Evolutionary conservation across 2,329 filamentous ascomycete genomes (phyloP).

Genomic region (Seiridium cupressi): DNA sequence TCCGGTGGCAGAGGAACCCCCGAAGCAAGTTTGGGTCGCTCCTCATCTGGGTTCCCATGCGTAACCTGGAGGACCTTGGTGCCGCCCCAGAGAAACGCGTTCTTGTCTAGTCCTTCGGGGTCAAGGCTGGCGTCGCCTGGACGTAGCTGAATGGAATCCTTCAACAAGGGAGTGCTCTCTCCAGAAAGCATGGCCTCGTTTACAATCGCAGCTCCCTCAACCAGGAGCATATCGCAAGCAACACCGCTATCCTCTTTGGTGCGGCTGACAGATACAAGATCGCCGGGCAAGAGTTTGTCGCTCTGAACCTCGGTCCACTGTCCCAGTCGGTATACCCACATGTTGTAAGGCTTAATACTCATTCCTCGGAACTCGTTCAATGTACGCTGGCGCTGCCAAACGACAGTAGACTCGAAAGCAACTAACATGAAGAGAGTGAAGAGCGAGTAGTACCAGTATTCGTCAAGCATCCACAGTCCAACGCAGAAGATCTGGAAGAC

Average conservation of each 20-base stretch:
- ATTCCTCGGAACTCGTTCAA: conserved; percentile 96
- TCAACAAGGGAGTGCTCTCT: conserved; percentile 93
- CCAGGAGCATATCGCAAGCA: conserved; percentile 92
- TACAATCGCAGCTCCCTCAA: conserved; percentile 94
- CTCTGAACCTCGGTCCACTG: conserved; percentile 88
- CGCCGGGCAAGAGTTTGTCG: conserved; percentile 88
- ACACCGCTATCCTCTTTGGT: conserved; percentile 97
- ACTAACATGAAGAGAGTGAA: conserved; percentile 99
- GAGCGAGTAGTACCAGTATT: conserved; percentile 99
- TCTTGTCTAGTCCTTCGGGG: conserved; percentile 91
- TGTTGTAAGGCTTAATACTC: conserved; percentile 98
- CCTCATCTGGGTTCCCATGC: conserved; percentile 77
- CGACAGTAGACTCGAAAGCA: conserved; percentile 95
- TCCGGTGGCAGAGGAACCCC: conserved; percentile 85
- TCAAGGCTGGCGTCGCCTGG: conserved; percentile 80
- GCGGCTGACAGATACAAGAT: conserved; percentile 86
- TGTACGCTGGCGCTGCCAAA: conserved; percentile 97
- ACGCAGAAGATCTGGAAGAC: conserved; percentile 99
- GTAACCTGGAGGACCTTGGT: conserved; percentile 97
- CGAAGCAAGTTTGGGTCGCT: conserved; percentile 67
- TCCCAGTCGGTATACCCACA: conserved; percentile 84
- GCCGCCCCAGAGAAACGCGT: conserved; percentile 92
- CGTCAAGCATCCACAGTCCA: conserved; percentile 96
- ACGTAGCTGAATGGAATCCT: conserved; percentile 91
- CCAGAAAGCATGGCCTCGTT: conserved; percentile 99